Base-by-base conservation (phyloP, 2,329 filamentous ascomycete species). In the Fusarium sp. region DNA sequence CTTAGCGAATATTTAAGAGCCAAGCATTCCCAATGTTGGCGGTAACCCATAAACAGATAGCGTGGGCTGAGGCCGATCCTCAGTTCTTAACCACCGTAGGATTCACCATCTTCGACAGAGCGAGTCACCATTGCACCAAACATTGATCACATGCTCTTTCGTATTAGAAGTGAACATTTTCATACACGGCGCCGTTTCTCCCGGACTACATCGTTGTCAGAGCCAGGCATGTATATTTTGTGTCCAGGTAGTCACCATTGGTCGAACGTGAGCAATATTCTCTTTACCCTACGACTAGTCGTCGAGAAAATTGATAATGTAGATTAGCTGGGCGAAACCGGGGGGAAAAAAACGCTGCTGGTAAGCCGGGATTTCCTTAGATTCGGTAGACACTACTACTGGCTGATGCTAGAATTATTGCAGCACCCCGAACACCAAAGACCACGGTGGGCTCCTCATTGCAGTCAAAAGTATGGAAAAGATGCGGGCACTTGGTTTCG, bases 31-130 rank as follows among this genome's bases (percentile, higher is more conserved):
- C 11, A 36, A 15, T 24, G 8, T 28, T 18, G 15, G n/a, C 10
- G n/a, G 31, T 70, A 64, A 30, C 4, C 55, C 30, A 5, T 2
- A 65, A 38, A n/a, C 15, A 30, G 66, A 7, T 61, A 56, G 58
- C 26, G 41, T 30, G 41, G 24, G 24, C 31, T 53, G 31, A 36
- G 13, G 24, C 28, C 7, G 24, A 36, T 6, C 7, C 33, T 26
- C 36, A 22, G 48, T 50, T 31, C 15, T 13, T 13, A 22, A 35
- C 18, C 31, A 6, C 9, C 18, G 2, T 15, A 6, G 31, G 20
- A 51, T n/a, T 35, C 31, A 14, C 26, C 6, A 26, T 51, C 31
- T 35, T 33, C 16, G 9, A 26, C 13, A 12, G 14, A 35, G n/a
- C 31, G 16, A 51, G 6, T 22, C 18, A 26, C 48, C 18, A 22